Evolutionary conservation across 2,329 filamentous ascomycete genomes (phyloP).

Genomic region (Apiospora phragmitis): DNA sequence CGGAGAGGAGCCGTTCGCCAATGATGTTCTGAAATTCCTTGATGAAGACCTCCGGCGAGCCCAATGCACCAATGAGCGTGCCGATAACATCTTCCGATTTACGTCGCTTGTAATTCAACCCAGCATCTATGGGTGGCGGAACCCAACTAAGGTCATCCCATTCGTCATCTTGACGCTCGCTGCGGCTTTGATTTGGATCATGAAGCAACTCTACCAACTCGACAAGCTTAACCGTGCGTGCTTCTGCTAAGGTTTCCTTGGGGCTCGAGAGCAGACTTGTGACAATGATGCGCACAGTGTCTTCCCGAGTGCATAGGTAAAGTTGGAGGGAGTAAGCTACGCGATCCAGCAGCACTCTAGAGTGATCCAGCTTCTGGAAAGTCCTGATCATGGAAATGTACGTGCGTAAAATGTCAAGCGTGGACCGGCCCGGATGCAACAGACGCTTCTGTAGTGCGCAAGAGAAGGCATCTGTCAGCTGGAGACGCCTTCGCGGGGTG

Average conservation of each 20-base stretch:
- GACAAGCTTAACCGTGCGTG: conserved; percentile 53
- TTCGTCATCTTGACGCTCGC: conserved; percentile 58
- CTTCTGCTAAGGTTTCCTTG: conserved; percentile 40
- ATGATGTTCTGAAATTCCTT: conserved; percentile 90
- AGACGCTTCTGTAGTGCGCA: conserved; percentile 64
- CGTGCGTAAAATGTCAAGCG: conserved; percentile 71
- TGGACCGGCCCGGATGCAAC: conserved; percentile 74
- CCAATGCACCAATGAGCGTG: conserved; percentile 83
- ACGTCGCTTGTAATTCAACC: conserved; percentile 85
- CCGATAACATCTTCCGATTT: conserved; percentile 90
- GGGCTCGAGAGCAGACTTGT: conserved; percentile 68
- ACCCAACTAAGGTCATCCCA: conserved; percentile 94
- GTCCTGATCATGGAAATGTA: conserved; percentile 80
- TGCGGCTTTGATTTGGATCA: conserved; percentile 56
- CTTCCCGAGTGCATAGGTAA: conserved; percentile 76
- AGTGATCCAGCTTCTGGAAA: conserved; percentile 74
- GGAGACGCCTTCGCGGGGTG: conserved; percentile 65
- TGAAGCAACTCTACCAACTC: conserved; percentile 69
- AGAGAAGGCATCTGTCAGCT: conserved; percentile 71
- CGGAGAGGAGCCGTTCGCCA: conserved; percentile 74
- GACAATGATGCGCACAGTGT: conserved; percentile 77
- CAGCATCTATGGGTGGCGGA: conserved; percentile 89
- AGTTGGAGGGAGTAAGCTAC: conserved; percentile 72
- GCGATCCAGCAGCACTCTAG: conserved; percentile 74
- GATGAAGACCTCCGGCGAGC: conserved; percentile 88